Conservation (phyloP, 352 stramenopile species). For the Globisporangium cystogenes region DNA sequence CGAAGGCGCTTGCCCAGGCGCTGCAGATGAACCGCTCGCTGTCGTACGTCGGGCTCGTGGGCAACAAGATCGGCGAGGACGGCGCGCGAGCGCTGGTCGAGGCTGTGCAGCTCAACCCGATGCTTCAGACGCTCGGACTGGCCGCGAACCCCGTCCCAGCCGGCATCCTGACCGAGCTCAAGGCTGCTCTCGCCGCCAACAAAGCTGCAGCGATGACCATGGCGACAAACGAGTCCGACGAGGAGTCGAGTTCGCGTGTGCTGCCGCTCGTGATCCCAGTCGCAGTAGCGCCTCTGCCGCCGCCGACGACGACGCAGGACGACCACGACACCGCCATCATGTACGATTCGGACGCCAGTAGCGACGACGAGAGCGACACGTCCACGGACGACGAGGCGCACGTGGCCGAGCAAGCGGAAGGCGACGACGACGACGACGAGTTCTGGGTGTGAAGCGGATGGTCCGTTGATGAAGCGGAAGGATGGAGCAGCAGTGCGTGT, state of each 20-base stretch:
- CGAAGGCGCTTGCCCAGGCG: slow-evolving; percentile 34
- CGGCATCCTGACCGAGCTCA: slow-evolving; percentile 30
- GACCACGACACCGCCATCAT: neutral
- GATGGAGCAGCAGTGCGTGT: neutral
- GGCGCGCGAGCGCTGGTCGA: slow-evolving; percentile 37
- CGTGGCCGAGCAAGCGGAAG: neutral
- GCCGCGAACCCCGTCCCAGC: slow-evolving; percentile 37
- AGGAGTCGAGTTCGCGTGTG: neutral
- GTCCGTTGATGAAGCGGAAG: neutral
- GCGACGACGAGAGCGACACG: slow-evolving; percentile 6
- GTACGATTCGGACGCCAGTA: slow-evolving; percentile 10
- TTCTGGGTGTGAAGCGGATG: slow-evolving; percentile 3
- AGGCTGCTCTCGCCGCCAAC: slow-evolving; percentile 35
- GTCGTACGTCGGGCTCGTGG: slow-evolving; percentile 39
- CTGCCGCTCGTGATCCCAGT: neutral
- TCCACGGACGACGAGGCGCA: slow-evolving; percentile 6
- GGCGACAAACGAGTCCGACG: neutral
- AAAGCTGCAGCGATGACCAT: slow-evolving; percentile 19
- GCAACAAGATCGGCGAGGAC: slow-evolving; percentile 38
- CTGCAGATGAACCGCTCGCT: slow-evolving; percentile 47
- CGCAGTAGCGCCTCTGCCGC: too few species aligned
- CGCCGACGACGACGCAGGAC: neutral
- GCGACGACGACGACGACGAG: slow-evolving; percentile 10
- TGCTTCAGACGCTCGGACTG: slow-evolving; percentile 36
- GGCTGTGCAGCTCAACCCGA: slow-evolving; percentile 36